Evolutionary conservation across 495 filamentous ascomycete species (phyloP).

Genomic region (Penicillium maclennaniae): DNA sequence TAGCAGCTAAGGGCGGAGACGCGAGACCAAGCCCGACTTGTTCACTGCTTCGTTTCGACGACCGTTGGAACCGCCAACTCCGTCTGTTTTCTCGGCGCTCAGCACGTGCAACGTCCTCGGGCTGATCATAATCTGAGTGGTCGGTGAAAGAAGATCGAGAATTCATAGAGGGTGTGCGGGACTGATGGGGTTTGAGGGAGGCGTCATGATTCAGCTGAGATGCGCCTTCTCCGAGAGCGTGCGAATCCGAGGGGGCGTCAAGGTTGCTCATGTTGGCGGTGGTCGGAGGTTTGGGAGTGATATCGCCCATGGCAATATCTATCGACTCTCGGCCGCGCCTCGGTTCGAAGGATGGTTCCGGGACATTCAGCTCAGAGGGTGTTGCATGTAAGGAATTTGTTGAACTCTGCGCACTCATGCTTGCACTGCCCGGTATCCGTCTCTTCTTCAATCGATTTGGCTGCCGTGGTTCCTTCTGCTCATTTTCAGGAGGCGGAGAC

Average conservation of each 20-base stretch:
- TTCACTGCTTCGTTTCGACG: conserved; percentile 54
- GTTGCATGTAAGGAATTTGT: conserved; percentile 61
- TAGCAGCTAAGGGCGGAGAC: conserved; percentile 52
- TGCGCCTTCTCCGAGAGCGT: conserved; percentile 16
- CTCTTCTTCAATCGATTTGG: conserved; percentile 88
- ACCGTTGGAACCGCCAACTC: conserved; percentile 67
- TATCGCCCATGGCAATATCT: conserved; percentile 28
- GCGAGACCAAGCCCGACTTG: conserved; percentile 38
- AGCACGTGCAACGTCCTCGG: conserved; percentile 56
- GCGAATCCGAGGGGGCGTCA: conserved; percentile 18
- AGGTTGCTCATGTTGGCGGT: conserved; percentile 21
- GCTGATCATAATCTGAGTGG: conserved; percentile 69
- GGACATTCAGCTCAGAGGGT: conserved; percentile 22
- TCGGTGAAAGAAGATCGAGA: conserved; percentile 73
- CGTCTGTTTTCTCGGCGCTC: conserved; percentile 59
- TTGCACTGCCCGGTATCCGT: conserved; percentile 65
- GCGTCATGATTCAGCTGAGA: conserved; percentile 35
- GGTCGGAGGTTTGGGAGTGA: conserved; percentile 30
- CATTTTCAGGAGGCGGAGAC: conserved; percentile 53
- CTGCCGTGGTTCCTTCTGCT: conserved; percentile 56
- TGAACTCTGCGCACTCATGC: conserved; percentile 83
- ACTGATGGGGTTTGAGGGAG: conserved; percentile 58
- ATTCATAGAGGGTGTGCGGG: conserved; percentile 65
- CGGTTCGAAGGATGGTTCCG: conserved; percentile 14
- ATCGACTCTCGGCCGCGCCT: conserved; percentile 12